Base-by-base conservation (phyloP, 495 filamentous ascomycete genomes). In the Aspergillus egyptiacus region DNA sequence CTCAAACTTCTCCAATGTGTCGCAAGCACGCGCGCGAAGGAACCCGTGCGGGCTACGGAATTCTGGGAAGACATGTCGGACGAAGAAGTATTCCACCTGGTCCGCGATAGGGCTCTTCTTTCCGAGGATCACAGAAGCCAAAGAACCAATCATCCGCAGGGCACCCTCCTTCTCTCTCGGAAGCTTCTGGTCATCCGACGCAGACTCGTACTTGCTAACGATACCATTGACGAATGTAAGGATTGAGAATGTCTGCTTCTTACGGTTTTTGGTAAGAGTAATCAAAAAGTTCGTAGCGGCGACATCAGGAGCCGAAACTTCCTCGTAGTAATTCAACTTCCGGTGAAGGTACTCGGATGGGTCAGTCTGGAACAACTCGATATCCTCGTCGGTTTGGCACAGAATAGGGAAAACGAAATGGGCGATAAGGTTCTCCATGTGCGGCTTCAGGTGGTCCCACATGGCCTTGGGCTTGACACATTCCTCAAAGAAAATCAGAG, bases 81-180 rank as follows among this genome's bases (percentile, higher is more conserved):
- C 90, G 52, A 98, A 87, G 76, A 98, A 98, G 61, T 93, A 96
- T 68, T 98, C 93, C n/a, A 96, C 91, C 70, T 96, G 89, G 56
- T 94, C 85, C 30, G 93, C 93, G 56, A 98, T 95, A 9, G 93
- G 93, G 63, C 89, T 95, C 75, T 95, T 96, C 76, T 97, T 98
- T 41, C 88, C 89, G 25, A 98, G 77, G 37, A 98, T 95, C 18
- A 98, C 91, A 10, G 87, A 85, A 1, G 93, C 84, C 36, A 98
- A 68, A 1, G 93, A 97, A 5, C 91, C 94, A 56, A 98, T 96
- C 93, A 98, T 98, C 37, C 94, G 77, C 49, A 98, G 66, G 18
- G 93, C 93, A 55, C 93, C 93, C 68, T 98, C 93, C 75, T 98
- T 98, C 57, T 91, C 89, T 30, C 95, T 76, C 39, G 95, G 85